These are phyloP conservation scores for Trichoderma asperelloides DNA, from an alignment of 495 filamentous ascomycete species.

Conservation along the genomic window DNA sequence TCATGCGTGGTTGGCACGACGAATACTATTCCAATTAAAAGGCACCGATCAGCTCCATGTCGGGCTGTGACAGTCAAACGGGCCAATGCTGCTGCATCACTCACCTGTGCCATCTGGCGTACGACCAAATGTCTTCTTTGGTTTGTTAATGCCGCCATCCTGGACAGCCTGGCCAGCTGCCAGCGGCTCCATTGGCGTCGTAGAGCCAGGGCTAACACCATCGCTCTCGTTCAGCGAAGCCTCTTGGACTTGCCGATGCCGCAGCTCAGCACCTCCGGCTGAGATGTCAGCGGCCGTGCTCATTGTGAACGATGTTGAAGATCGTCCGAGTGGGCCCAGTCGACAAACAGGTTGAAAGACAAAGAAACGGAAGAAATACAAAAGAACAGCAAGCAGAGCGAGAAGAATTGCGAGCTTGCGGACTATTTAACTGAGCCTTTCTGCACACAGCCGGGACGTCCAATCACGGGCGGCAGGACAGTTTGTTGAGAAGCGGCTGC, in stretches of 20 bases:
- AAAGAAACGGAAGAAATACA: background rate
- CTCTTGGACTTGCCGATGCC: slow-evolving; percentile 14
- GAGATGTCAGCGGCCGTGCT: slow-evolving; percentile 11
- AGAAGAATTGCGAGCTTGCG: background rate
- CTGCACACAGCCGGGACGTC: background rate
- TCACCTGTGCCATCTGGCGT: slow-evolving; percentile 85
- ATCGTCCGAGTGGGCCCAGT: slow-evolving; percentile 20
- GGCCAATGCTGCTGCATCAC: slow-evolving; percentile 20
- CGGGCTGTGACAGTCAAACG: background rate
- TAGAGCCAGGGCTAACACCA: background rate
- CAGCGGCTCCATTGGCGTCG: background rate
- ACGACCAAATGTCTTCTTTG: slow-evolving; percentile 76
- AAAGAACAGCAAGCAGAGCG: background rate
- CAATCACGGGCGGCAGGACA: background rate
- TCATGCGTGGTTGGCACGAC: slow-evolving; percentile 94
- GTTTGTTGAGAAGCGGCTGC: slow-evolving; percentile 5
- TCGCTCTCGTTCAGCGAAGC: background rate
- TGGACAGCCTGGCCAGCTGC: background rate
- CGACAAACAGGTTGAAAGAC: slow-evolving; percentile 6
- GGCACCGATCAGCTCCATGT: background rate
- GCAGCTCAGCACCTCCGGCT: slow-evolving; percentile 16
- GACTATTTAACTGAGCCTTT: slow-evolving; percentile 1
- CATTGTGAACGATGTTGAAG: slow-evolving; percentile 14
- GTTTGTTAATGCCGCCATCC: slow-evolving; percentile 22
- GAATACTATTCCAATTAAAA: slow-evolving; percentile 59